Evolutionary conservation across 148 eudicot species (phyloP), one percentile per base, ranked within the genome.

Genomic region (Fallopia convolvulus): DNA sequence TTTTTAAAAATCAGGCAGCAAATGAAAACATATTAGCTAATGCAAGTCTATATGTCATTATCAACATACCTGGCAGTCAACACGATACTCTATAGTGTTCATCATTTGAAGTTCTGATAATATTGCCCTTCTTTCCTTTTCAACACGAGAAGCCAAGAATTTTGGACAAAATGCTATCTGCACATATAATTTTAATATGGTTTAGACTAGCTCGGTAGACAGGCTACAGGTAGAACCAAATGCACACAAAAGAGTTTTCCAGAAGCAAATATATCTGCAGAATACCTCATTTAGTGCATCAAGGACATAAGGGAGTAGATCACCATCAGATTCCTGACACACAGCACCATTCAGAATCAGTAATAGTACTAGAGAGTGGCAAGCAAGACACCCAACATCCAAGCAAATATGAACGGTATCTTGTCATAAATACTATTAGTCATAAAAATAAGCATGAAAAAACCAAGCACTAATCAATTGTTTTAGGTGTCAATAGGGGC

Each of bases 1-100:
- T 56, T 4, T 58, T 66, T 74, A 72, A 55, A 49, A 55, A 60
- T n/a, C 46, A 32, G 30, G 14, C 44, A 39, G 65, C 23, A 55
- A 53, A 53, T 55, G 26, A 17, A 50, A 39, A 21, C 14, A 48
- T 55, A 18, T 73, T 44, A 48, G 47, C 39, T 46, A 44, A 46
- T 48, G 46, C 66, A 56, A 75, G 30, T 40, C 39, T 75, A 40
- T 17, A 8, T 23, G 20, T 10, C 17, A 49, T 77, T 39, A 76
- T 20, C 58, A 72, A 13, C 74, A 47, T 70, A 94, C 99, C 95
- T 96, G 98, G 85, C 99, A 96, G 83, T 96, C 99, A 77, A 96
- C 99, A 83, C 99, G 99, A 81, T 96, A 96, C 82, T 96, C 99
- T 74, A 96, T 96, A 17, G 99, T 93, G 85, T 96, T 96, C 99